Percentiles rank a stretch among this genome's conserved stretches.
phyloP scores from a whole-genome alignment of 345 rosid genomes.

The Camelina laxa region DNA sequence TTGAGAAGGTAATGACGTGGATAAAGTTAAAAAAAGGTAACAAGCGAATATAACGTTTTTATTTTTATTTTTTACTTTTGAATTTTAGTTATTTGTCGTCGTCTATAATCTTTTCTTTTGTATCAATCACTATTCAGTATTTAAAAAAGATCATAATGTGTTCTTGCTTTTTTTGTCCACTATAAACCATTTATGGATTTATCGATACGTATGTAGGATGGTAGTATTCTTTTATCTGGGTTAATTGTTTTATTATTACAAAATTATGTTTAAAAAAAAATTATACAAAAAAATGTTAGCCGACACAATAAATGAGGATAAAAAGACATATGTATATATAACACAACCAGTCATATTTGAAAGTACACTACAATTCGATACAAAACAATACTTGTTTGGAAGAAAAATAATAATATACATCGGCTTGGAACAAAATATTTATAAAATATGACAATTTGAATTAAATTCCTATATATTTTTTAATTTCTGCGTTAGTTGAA shows the following conservation, averaged over 20 bases:
- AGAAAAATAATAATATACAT: neutral
- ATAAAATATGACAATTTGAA: no score
- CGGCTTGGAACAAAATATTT: neutral
- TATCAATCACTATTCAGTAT: neutral
- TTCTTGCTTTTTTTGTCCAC: neutral
- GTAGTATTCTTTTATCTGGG: neutral
- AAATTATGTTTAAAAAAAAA: no score
- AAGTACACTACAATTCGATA: neutral
- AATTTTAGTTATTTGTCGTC: neutral
- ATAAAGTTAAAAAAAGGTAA: slow-evolving; percentile 25
- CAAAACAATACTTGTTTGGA: neutral
- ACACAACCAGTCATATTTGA: neutral
- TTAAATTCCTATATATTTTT: no score
- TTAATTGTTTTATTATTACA: no score
- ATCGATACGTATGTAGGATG: neutral
- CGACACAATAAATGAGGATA: neutral
- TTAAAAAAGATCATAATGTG: neutral
- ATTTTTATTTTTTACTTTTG: neutral
- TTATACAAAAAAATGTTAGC: neutral
- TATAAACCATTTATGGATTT: neutral
- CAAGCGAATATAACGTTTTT: slow-evolving; percentile 41
- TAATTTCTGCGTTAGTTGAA: no score
- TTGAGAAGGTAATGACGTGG: slow-evolving; percentile 26
- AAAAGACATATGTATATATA: neutral
- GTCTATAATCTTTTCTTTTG: neutral